Evolutionary conservation across 2,329 filamentous ascomycete genomes (phyloP).

Genomic region (Diplodia intermedia): DNA sequence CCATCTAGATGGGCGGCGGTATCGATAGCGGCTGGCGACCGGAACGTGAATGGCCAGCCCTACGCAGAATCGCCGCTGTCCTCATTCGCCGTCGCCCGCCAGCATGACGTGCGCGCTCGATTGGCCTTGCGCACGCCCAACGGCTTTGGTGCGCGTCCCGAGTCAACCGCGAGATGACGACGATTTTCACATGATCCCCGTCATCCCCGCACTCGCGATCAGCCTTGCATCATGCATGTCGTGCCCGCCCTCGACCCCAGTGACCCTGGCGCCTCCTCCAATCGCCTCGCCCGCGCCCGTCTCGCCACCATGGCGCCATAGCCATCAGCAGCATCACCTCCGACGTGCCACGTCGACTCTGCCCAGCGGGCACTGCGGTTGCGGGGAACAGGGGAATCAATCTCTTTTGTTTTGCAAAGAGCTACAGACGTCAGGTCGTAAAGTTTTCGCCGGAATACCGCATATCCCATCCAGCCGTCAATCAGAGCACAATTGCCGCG

Average conservation of each 20-base stretch:
- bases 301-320: conserved; percentile 2
- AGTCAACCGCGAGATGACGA: conserved; percentile 5
- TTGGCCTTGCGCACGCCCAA: not conserved
- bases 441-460: conserved; percentile 25
- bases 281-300: conserved; percentile 2
- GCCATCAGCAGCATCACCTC: conserved; percentile 16
- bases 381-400: conserved; percentile 25
- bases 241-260: conserved; percentile 19
- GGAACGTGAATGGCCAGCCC: conserved; percentile 20
- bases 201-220: conserved; percentile 29
- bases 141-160: not conserved
- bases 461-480: conserved; percentile 31
- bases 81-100: conserved; percentile 11
- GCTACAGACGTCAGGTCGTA: conserved; percentile 32
- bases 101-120: conserved; percentile 1
- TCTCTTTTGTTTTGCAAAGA: conserved; percentile 28
- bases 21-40: conserved; percentile 4
- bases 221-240: conserved; percentile 30
- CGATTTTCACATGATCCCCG: conserved; percentile 27
- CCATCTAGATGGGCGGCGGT: not conserved
- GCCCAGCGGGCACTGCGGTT: not conserved
- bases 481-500: conserved; percentile 17
- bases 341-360: conserved; percentile 9
- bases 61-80: not conserved
- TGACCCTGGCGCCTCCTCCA: conserved; percentile 20